These are phyloP conservation scores for Aspergillus sojae DNA, from an alignment of 2,329 filamentous ascomycete species.

Conservation along the genomic window DNA sequence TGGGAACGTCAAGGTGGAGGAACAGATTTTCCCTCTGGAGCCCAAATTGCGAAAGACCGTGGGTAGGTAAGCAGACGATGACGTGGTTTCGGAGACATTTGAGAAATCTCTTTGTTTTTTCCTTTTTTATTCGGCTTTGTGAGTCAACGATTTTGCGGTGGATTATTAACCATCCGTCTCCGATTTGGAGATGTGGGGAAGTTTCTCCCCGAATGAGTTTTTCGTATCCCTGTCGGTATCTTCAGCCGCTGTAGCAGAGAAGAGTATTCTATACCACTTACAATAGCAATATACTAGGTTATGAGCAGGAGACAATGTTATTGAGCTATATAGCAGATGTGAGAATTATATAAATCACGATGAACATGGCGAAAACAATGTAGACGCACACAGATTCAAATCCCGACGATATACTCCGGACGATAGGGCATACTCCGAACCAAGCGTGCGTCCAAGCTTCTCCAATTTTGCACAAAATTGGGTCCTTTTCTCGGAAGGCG, in stretches of 20 bases:
- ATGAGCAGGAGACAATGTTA: not conserved
- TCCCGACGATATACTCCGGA: too few species aligned
- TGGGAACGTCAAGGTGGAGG: slow-evolving; percentile 40
- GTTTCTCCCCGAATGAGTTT: not conserved
- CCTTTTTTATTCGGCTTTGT: not conserved
- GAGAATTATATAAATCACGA: too few species aligned
- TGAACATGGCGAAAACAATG: too few species aligned
- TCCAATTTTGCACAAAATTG: not conserved
- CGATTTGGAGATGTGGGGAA: not conserved
- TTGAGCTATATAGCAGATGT: not conserved
- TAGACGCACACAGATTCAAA: too few species aligned
- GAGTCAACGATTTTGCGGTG: not conserved
- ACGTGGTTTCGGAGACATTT: not conserved
- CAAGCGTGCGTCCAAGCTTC: not conserved
- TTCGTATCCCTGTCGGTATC: not conserved
- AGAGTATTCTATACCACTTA: not conserved
- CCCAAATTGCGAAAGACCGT: slow-evolving; percentile 8
- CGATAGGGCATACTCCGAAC: too few species aligned
- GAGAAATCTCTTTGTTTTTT: not conserved
- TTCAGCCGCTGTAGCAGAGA: not conserved
- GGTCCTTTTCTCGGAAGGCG: not conserved
- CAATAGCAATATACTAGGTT: not conserved
- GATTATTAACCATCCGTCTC: not conserved
- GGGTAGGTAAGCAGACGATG: not conserved
- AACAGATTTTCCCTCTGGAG: slow-evolving; percentile 49